These are phyloP conservation scores for Sporothrix brunneoviolacea DNA, from an alignment of 2,329 filamentous ascomycete species.

Conservation along the genomic window DNA sequence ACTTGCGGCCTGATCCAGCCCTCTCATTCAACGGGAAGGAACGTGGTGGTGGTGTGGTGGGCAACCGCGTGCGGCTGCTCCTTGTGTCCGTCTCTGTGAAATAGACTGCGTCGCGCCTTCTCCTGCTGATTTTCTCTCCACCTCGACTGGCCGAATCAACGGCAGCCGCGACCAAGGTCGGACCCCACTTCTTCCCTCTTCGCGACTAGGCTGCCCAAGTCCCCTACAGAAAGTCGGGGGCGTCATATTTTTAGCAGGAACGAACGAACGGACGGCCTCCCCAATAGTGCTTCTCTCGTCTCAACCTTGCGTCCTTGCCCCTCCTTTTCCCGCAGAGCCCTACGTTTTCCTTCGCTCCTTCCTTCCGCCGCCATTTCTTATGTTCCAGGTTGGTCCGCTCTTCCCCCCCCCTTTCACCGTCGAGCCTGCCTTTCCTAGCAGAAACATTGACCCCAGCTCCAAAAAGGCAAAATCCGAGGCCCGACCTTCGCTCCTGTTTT, in stretches of 20 bases:
- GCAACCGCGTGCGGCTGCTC: too few species aligned
- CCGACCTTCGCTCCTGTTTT: too few species aligned
- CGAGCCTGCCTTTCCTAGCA: neutral
- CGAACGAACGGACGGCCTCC: too few species aligned
- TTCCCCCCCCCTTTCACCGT: slow-evolving; percentile 1
- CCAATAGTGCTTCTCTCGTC: neutral
- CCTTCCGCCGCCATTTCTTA: slow-evolving; percentile 1
- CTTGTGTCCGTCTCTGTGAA: too few species aligned
- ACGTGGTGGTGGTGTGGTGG: too few species aligned
- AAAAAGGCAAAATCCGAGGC: too few species aligned
- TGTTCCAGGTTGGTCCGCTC: neutral
- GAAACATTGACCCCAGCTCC: too few species aligned
- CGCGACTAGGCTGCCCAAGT: neutral
- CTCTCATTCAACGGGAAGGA: too few species aligned
- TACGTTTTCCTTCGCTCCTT: slow-evolving; percentile 7
- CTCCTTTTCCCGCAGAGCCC: slow-evolving; percentile 14
- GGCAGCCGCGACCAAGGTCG: neutral
- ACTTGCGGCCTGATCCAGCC: too few species aligned
- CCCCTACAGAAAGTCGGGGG: neutral
- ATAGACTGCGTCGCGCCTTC: too few species aligned
- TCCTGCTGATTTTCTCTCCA: too few species aligned
- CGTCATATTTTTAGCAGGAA: too few species aligned
- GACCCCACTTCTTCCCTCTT: neutral
- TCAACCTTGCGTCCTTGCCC: slow-evolving; percentile 2
- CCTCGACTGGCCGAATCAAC: neutral